Percentiles rank a stretch among this genome's conserved stretches.
Evolutionary conservation across 805 yeast species (phyloP).

Genomic region (Peterozyma toletana): DNA sequence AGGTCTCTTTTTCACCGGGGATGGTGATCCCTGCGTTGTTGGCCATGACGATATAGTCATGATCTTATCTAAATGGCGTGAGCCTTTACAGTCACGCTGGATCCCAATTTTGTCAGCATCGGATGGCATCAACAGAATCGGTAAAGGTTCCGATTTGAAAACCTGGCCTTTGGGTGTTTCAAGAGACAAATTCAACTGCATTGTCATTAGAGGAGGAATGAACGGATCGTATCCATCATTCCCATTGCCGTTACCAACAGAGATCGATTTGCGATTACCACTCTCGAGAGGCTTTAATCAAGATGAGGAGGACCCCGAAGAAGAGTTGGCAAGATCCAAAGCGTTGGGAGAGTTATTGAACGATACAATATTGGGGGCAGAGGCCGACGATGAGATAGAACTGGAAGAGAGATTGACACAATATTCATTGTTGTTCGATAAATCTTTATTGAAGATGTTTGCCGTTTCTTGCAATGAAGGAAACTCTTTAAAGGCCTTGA

Average conservation of each 20-base stretch:
- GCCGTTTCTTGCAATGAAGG: slow-evolving; percentile 67
- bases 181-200: slow-evolving; percentile 63
- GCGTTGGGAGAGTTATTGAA: slow-evolving; percentile 55
- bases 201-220: slow-evolving; percentile 57
- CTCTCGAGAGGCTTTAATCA: slow-evolving; percentile 26
- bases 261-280: slow-evolving; percentile 66
- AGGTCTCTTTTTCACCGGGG: slow-evolving; percentile 77
- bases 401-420: slow-evolving; percentile 42
- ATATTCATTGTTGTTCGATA: slow-evolving; percentile 60
- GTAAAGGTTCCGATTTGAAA: slow-evolving; percentile 52
- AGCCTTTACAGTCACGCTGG: slow-evolving; percentile 74
- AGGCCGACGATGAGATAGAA: slow-evolving; percentile 25
- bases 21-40: slow-evolving; percentile 85
- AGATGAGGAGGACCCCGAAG: slow-evolving; percentile 42
- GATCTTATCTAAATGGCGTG: slow-evolving; percentile 74
- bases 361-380: slow-evolving; percentile 42
- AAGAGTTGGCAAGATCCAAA: slow-evolving; percentile 51
- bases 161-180: slow-evolving; percentile 87
- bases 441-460: slow-evolving; percentile 68
- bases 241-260: slow-evolving; percentile 82
- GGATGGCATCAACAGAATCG: slow-evolving; percentile 41
- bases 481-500: slow-evolving; percentile 57
- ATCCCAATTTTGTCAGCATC: slow-evolving; percentile 68
- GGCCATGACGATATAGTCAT: slow-evolving; percentile 73
- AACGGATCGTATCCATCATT: slow-evolving; percentile 57